Conservation (phyloP, 768 basidiomycete species). For the Ephemerocybe angulata region DNA sequence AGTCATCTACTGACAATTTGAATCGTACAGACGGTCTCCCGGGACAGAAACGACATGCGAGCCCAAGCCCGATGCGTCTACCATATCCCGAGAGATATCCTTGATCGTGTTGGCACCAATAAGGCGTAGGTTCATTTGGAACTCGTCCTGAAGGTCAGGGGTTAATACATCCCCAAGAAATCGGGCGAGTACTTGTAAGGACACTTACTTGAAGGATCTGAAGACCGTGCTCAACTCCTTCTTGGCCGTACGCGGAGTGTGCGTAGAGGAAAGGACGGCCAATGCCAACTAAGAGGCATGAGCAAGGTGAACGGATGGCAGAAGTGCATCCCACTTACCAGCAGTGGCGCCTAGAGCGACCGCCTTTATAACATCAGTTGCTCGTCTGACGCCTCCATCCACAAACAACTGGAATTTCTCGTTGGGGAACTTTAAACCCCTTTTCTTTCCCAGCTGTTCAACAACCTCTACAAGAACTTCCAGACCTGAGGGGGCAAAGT, state of each 20-base stretch:
- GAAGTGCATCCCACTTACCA: conserved; percentile 31
- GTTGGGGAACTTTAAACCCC: conserved; percentile 73
- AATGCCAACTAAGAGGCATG: conserved; percentile 53
- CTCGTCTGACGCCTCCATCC: conserved; percentile 92
- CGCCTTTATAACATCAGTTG: conserved; percentile 87
- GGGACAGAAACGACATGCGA: conserved; percentile 68
- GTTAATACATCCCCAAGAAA: neutral
- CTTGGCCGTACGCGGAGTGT: conserved; percentile 83
- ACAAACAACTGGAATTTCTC: conserved; percentile 80
- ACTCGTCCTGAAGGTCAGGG: conserved; percentile 68
- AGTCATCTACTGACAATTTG: conserved; percentile 69
- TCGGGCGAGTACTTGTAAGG: neutral
- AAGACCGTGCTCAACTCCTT: conserved; percentile 81
- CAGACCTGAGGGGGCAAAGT: conserved; percentile 82
- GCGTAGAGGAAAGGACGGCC: conserved; percentile 88
- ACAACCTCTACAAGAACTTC: conserved; percentile 90
- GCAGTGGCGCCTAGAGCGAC: conserved; percentile 88
- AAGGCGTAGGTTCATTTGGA: conserved; percentile 96
- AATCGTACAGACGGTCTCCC: conserved; percentile 67
- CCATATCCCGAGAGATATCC: conserved; percentile 86
- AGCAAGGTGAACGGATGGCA: neutral
- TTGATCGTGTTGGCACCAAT: conserved; percentile 78
- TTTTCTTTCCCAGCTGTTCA: conserved; percentile 58
- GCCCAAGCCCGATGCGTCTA: conserved; percentile 71
- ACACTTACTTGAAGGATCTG: conserved; percentile 66